These are phyloP conservation scores for Coniferiporia weirii DNA, from an alignment of 1,284 basidiomycete species.

Conservation along the genomic window DNA sequence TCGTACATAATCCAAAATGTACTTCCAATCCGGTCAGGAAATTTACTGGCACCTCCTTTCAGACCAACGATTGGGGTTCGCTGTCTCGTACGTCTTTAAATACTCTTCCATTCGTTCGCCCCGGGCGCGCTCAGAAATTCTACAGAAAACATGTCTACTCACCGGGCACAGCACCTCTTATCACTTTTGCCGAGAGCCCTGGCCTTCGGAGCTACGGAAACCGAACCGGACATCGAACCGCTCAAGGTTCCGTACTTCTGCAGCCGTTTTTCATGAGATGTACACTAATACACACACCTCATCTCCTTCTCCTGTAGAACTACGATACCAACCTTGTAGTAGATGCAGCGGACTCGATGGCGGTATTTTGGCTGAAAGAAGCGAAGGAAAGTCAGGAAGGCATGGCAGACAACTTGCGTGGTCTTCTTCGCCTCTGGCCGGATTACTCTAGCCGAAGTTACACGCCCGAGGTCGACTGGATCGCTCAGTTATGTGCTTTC, in stretches of 20 bases:
- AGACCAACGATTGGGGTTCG: conserved; percentile 62
- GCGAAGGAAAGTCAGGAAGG: conserved; percentile 22
- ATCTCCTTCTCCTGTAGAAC: conserved; percentile 33
- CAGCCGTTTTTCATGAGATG: not conserved
- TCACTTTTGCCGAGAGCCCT: conserved; percentile 41
- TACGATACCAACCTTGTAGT: conserved; percentile 42
- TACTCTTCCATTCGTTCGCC: not conserved
- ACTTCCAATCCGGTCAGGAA: not conserved
- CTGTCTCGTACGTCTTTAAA: conserved; percentile 40
- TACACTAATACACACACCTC: not conserved
- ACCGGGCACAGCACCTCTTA: conserved; percentile 43
- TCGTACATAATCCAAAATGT: not conserved
- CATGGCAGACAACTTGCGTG: conserved; percentile 28
- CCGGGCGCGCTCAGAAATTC: not conserved
- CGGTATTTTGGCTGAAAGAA: conserved; percentile 32
- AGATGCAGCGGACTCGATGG: conserved; percentile 30
- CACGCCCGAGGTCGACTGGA: conserved; percentile 38
- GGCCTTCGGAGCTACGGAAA: conserved; percentile 40
- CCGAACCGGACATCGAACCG: conserved; percentile 40
- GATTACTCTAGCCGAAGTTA: conserved; percentile 28
- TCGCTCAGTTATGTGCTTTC: conserved; percentile 30
- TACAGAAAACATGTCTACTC: conserved; percentile 51
- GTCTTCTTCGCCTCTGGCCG: conserved; percentile 32
- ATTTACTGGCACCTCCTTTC: not conserved
- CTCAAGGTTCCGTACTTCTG: conserved; percentile 37